Percentiles rank a stretch among this genome's conserved stretches.
Conservation (phyloP, 176 grass and related monocot species). For the Guadua angustifolia region DNA sequence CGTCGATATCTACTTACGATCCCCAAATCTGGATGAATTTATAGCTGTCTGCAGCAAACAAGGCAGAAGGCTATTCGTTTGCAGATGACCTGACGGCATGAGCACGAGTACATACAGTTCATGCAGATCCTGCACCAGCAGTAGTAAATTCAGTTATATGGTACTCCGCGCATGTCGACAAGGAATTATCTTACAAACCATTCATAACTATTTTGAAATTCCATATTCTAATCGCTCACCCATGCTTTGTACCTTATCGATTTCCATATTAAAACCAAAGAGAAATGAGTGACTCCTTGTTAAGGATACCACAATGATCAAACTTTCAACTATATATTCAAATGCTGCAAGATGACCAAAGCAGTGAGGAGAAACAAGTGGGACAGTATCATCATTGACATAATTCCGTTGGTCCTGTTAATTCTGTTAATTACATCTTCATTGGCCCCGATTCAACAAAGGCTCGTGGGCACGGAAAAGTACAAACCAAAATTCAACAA, state of each 20-base stretch:
- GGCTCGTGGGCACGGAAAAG: not conserved
- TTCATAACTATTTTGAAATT: not conserved
- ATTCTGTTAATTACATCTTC: constrained; percentile 35
- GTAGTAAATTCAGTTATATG: not conserved
- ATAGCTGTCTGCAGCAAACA: not conserved
- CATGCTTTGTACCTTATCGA: not conserved
- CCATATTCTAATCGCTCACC: not conserved
- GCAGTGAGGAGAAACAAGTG: not conserved
- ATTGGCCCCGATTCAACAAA: constrained; percentile 9
- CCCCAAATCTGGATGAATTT: not conserved
- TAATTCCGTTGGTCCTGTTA: not conserved
- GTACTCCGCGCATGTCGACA: not conserved
- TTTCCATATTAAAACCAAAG: not conserved
- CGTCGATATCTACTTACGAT: not conserved
- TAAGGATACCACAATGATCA: not conserved
- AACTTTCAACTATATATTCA: not conserved
- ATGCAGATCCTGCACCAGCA: not conserved
- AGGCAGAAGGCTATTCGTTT: not conserved
- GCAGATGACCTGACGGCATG: not conserved
- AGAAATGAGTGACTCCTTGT: not conserved
- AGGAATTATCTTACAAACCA: not conserved
- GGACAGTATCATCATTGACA: not conserved
- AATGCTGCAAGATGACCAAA: not conserved
- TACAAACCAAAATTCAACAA: constrained; percentile 4
- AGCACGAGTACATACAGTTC: not conserved